phyloP scores from a whole-genome alignment of 305 asterid genomes.

The Solanum hybrid region DNA sequence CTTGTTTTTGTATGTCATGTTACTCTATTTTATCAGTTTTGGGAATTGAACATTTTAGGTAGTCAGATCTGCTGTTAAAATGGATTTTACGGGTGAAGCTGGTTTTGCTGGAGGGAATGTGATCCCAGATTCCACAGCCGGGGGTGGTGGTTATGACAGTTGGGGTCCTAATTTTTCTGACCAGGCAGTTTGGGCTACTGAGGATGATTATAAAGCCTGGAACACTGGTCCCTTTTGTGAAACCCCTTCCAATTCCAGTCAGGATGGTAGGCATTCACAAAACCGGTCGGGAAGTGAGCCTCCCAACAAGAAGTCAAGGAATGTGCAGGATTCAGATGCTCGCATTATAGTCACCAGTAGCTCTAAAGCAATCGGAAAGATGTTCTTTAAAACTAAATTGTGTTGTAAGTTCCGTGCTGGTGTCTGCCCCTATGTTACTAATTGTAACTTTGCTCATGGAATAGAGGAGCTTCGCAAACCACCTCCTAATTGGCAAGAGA shows the following conservation, averaged over 20 bases:
- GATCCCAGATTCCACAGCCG: neutral
- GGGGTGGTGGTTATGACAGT: slow-evolving; percentile 10
- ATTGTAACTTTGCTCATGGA: slow-evolving; percentile 76
- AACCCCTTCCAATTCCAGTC: slow-evolving; percentile 27
- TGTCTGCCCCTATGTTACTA: slow-evolving; percentile 62
- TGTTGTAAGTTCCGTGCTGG: slow-evolving; percentile 75
- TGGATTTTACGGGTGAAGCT: slow-evolving; percentile 3
- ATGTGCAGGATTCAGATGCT: slow-evolving; percentile 35
- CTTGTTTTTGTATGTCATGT: neutral
- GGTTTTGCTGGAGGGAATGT: neutral
- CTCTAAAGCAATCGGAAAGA: slow-evolving; percentile 73
- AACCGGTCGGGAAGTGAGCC: slow-evolving; percentile 44
- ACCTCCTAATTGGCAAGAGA: slow-evolving; percentile 81
- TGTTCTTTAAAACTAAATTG: slow-evolving; percentile 69
- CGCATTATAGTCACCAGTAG: slow-evolving; percentile 25
- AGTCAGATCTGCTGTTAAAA: neutral
- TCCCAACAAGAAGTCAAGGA: slow-evolving; percentile 44
- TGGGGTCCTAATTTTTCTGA: slow-evolving; percentile 40
- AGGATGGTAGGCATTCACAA: slow-evolving; percentile 46
- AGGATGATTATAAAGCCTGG: slow-evolving; percentile 74
- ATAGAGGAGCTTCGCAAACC: slow-evolving; percentile 76
- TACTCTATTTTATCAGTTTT: neutral
- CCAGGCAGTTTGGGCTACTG: slow-evolving; percentile 74
- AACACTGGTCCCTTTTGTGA: slow-evolving; percentile 36
- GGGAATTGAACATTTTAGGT: neutral